phyloP scores from a whole-genome alignment of 345 rosid genomes.

The Pistacia integerrima region DNA sequence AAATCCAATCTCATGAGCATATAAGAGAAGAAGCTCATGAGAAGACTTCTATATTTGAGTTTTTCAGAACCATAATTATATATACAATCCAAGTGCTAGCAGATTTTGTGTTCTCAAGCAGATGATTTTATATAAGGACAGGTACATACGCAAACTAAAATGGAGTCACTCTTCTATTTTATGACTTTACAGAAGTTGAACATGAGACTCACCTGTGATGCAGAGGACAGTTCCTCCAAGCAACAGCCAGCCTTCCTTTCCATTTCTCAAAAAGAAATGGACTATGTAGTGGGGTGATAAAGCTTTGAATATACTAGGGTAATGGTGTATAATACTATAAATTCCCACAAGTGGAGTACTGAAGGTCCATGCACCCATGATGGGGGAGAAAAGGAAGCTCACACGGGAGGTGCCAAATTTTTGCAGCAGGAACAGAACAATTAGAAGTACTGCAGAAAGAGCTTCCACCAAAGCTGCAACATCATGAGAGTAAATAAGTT shows the following conservation, averaged over 20 bases:
- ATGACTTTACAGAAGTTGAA: not conserved
- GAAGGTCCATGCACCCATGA: slow-evolving; percentile 86
- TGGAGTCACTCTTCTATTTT: not conserved
- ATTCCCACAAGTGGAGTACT: slow-evolving; percentile 74
- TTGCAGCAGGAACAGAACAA: slow-evolving; percentile 73
- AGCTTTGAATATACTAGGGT: slow-evolving; percentile 76
- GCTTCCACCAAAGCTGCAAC: slow-evolving; percentile 74
- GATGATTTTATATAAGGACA: not conserved
- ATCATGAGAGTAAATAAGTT: not conserved
- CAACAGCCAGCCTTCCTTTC: slow-evolving; percentile 72
- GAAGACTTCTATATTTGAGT: too few species aligned
- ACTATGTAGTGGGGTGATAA: slow-evolving; percentile 69
- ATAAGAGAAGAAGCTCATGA: too few species aligned
- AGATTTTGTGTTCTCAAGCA: not conserved
- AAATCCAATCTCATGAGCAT: too few species aligned
- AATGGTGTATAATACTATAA: slow-evolving; percentile 68
- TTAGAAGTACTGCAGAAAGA: slow-evolving; percentile 68
- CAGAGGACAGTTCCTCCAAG: slow-evolving; percentile 89
- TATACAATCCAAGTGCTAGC: not conserved
- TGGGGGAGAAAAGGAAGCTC: slow-evolving; percentile 85
- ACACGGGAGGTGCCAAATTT: slow-evolving; percentile 82
- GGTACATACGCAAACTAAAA: not conserved
- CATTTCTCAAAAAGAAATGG: slow-evolving; percentile 64
- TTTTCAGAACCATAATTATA: not conserved
- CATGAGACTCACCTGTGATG: slow-evolving; percentile 57